Percentiles rank a stretch among this genome's conserved stretches.
phyloP scores from a whole-genome alignment of 176 grass and related monocot species.

The Neostapfia colusana region DNA sequence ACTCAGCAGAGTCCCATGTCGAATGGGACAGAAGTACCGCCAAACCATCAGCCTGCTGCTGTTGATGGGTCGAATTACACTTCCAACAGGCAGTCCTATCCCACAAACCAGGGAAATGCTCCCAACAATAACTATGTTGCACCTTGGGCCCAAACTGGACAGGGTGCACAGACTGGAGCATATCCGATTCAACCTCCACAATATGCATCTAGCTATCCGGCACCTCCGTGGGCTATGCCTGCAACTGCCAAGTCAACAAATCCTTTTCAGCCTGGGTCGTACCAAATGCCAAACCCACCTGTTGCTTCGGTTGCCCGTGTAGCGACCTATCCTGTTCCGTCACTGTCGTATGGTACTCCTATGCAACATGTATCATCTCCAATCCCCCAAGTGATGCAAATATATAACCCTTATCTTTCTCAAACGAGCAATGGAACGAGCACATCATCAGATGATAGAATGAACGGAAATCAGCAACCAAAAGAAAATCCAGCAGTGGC shows the following conservation, averaged over 20 bases:
- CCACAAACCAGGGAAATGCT: constrained; percentile 45
- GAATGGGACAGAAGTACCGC: constrained; percentile 28
- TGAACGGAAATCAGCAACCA: constrained; percentile 35
- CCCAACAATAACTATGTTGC: constrained; percentile 76
- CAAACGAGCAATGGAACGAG: constrained; percentile 36
- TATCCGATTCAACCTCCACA: constrained; percentile 38
- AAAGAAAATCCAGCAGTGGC: constrained; percentile 30
- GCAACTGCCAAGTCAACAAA: constrained; percentile 42
- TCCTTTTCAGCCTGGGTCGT: constrained; percentile 46
- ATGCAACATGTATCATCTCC: constrained; percentile 33
- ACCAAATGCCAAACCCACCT: constrained; percentile 31
- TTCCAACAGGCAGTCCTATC: constrained; percentile 37
- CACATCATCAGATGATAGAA: constrained; percentile 37
- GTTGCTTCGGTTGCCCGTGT: constrained; percentile 32
- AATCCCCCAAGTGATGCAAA: constrained; percentile 39
- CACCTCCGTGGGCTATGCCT: constrained; percentile 54
- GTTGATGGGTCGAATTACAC: constrained; percentile 28
- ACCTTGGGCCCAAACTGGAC: constrained; percentile 74
- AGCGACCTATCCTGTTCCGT: constrained; percentile 34
- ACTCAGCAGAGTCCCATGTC: constrained; percentile 22
- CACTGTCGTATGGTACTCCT: constrained; percentile 37
- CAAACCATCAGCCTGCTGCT: constrained; percentile 17
- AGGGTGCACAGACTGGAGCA: constrained; percentile 34
- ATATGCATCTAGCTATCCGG: constrained; percentile 46
- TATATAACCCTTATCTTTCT: constrained; percentile 49